Evolutionary conservation across 73 alveolate genomes (phyloP), one percentile per base, ranked within the genome.

Genomic region (Paramecium tetraurelia): DNA sequence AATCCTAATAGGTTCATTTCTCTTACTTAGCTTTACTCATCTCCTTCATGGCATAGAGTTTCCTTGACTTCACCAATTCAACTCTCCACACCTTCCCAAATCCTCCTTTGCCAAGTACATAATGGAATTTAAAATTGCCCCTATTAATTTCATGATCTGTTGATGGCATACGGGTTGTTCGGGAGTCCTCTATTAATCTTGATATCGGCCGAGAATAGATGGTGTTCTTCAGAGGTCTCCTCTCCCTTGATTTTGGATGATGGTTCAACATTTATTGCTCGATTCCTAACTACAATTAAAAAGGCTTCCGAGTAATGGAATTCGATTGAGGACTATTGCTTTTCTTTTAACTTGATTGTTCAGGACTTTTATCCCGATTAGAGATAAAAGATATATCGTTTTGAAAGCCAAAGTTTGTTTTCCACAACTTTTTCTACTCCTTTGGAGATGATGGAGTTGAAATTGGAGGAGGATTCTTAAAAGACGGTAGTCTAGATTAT

Each of bases 61-160:
- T 92, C 18, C 93, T 86, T 50, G 58, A 40, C 85, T 95, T 95
- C 89, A 93, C 86, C 8, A 86, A 86, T 38, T 85, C 92, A 14
- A 95, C 96, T 94, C 90, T 95, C 98, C 98, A 95, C 27, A 95
- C 98, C 86, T 94, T 75, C 4, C 87, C 87, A 36, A 75, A 75
- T 14, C 87, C 87, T 16, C 87, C 87, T 36, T 75, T 75, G 5
- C 87, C 87, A 24, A 75, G 59, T 16, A 36, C n/a, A 83, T 89
- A 86, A 36, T 48, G 59, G 69, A 16, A 77, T 38, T 86, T 77
- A 40, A 86, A 86, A 77, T 50, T 33, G 4, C 35, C 14, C 10
- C 21, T 75, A 75, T 75, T 75, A 18, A 75, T 75, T 68, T 68
- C 69, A 18, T 7, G 5, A 53, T 53, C 69, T 18, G 24, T 27